A percentile compares a stretch with the other conserved stretches of the same genome.
These are phyloP conservation scores for Aquilaria yunnanensis DNA, from an alignment of 345 rosid genomes.

Conservation along the genomic window DNA sequence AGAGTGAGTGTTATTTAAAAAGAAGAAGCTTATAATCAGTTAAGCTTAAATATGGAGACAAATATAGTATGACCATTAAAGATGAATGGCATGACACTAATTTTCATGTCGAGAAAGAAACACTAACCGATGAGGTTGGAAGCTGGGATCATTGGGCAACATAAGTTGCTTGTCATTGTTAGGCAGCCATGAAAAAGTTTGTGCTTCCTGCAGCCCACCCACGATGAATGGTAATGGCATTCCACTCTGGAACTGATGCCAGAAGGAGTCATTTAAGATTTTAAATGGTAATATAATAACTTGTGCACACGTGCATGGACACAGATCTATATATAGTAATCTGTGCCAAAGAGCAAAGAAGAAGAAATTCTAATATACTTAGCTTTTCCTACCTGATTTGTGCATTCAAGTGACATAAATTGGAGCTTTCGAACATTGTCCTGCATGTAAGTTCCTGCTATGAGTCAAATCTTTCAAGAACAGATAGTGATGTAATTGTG, in stretches of 20 bases:
- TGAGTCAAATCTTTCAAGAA: neutral
- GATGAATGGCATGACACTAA: neutral
- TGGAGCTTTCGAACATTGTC: no score
- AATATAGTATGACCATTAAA: neutral
- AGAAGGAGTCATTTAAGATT: constrained; percentile 12
- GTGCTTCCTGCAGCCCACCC: constrained; percentile 58
- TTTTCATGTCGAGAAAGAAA: neutral
- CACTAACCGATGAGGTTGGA: constrained; percentile 50
- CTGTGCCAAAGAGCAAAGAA: neutral
- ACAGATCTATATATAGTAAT: no score
- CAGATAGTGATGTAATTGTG: neutral
- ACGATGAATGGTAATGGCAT: constrained; percentile 53
- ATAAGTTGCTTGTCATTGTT: constrained; percentile 47
- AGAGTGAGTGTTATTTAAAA: neutral
- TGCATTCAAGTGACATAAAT: no score
- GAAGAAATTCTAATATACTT: neutral
- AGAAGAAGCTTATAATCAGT: constrained; percentile 4
- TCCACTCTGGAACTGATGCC: constrained; percentile 50
- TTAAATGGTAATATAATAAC: neutral
- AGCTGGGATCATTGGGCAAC: constrained; percentile 46
- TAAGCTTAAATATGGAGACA: neutral
- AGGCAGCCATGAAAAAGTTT: constrained; percentile 62
- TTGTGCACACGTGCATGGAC: neutral
- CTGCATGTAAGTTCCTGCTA: no score
- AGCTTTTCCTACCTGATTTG: no score